phyloP scores from a whole-genome alignment of 345 rosid genomes.

The Arabidopsis suecica region DNA sequence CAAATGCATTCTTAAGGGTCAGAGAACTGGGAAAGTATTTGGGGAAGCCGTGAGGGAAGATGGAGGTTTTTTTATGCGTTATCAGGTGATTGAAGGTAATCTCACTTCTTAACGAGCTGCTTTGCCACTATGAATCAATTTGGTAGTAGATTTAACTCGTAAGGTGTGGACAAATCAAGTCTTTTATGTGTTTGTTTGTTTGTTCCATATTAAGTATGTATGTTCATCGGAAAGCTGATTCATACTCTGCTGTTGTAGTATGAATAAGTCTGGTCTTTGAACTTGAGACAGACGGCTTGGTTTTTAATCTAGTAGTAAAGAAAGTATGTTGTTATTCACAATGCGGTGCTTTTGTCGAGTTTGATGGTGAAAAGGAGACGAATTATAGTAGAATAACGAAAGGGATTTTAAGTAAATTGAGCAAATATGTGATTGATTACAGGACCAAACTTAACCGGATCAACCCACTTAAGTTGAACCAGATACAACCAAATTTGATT shows the following conservation, averaged over 20 bases:
- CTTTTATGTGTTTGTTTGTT: neutral
- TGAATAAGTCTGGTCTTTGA: neutral
- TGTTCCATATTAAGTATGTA: neutral
- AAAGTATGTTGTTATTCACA: constrained; percentile 3
- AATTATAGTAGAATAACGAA: too few species aligned
- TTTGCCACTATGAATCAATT: neutral
- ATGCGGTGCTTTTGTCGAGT: constrained; percentile 10
- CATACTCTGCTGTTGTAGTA: neutral
- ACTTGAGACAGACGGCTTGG: too few species aligned
- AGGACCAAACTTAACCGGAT: constrained; percentile 10
- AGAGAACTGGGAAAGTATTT: neutral
- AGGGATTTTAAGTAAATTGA: neutral
- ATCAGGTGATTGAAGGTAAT: constrained; percentile 8
- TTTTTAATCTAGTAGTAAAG: neutral
- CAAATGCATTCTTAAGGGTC: neutral
- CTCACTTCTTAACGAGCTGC: neutral
- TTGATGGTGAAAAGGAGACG: neutral
- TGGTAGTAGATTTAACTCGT: neutral
- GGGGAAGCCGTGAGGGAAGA: neutral
- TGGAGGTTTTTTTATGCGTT: neutral
- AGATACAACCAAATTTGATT: too few species aligned
- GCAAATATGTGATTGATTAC: constrained; percentile 26
- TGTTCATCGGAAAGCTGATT: neutral
- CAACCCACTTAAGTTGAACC: neutral
- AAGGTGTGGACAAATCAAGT: neutral